phyloP scores from a whole-genome alignment of 208 protist species.

The Acanthamoeba castellanii region DNA sequence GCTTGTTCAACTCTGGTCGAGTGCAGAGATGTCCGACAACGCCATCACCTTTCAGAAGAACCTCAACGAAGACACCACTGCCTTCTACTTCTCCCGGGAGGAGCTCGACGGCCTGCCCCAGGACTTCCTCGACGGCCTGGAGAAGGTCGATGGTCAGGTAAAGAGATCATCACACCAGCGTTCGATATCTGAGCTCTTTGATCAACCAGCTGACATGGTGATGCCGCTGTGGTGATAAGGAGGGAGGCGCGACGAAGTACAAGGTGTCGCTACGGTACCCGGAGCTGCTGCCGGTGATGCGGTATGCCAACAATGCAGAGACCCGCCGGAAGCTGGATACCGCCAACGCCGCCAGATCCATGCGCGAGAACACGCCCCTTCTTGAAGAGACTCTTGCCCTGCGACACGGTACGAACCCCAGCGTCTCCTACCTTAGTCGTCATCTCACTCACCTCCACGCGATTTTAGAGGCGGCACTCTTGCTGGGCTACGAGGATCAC shows the following conservation, averaged over 20 bases:
- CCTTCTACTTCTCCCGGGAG: conserved; percentile 76
- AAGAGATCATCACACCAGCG: too few species aligned
- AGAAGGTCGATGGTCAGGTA: neutral
- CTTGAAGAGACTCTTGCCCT: conserved; percentile 72
- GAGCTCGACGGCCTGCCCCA: conserved; percentile 83
- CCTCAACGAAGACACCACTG: conserved; percentile 87
- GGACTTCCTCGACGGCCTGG: conserved; percentile 72
- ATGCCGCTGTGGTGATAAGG: neutral
- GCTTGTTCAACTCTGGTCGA: neutral
- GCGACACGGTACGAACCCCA: neutral
- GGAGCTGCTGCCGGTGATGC: conserved; percentile 84
- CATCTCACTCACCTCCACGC: too few species aligned
- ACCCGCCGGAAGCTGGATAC: conserved; percentile 79
- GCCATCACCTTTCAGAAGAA: conserved; percentile 84
- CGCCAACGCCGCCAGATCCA: conserved; percentile 77
- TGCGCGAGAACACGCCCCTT: conserved; percentile 77
- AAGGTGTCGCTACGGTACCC: conserved; percentile 83
- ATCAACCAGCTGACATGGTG: neutral
- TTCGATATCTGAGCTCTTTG: too few species aligned
- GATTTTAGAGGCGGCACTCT: neutral
- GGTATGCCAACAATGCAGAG: conserved; percentile 72
- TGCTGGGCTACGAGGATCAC: conserved; percentile 78
- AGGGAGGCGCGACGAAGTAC: neutral
- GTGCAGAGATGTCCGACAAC: conserved; percentile 52
- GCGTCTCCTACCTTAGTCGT: conserved; percentile 10